These are phyloP conservation scores for Plantago elongata DNA, from an alignment of 257 asterid species.

Conservation along the genomic window DNA sequence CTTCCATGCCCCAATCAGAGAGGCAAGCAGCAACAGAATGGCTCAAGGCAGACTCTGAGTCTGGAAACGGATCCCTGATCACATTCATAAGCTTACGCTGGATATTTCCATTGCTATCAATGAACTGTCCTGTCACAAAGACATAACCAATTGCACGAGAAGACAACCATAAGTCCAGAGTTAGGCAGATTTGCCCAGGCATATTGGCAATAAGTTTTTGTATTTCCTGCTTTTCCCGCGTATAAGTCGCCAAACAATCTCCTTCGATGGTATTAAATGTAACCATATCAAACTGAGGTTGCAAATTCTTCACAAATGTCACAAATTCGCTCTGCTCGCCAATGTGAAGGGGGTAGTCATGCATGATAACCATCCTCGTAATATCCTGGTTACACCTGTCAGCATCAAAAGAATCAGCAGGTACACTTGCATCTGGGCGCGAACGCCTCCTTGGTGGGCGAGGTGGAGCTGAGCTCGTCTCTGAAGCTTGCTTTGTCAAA, in stretches of 20 bases:
- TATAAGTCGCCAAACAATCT: conserved; percentile 84
- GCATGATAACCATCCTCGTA: conserved; percentile 84
- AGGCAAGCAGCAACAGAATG: conserved; percentile 87
- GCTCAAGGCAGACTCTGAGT: conserved; percentile 73
- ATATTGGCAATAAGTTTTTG: conserved; percentile 65
- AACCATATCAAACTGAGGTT: conserved; percentile 92
- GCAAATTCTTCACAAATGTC: conserved; percentile 74
- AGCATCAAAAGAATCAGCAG: conserved; percentile 61
- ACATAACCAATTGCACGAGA: conserved; percentile 54
- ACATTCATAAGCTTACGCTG: conserved; percentile 79
- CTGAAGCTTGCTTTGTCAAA: conserved; percentile 68
- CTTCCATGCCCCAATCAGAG: conserved; percentile 81
- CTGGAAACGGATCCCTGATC: conserved; percentile 85
- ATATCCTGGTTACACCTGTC: conserved; percentile 82
- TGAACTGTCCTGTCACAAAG: conserved; percentile 73
- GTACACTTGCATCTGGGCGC: conserved; percentile 48
- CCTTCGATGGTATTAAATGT: conserved; percentile 88
- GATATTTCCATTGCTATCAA: conserved; percentile 86
- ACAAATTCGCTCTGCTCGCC: conserved; percentile 78
- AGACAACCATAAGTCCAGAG: conserved; percentile 84
- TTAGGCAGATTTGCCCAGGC: conserved; percentile 75
- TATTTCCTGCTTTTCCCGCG: conserved; percentile 70
- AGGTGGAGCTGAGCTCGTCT: conserved; percentile 49
- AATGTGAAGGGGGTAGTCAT: conserved; percentile 92
- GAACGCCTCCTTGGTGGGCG: conserved; percentile 66